Base-by-base conservation (phyloP, 2,329 filamentous ascomycete genomes). In the Monosporascus ibericus region DNA sequence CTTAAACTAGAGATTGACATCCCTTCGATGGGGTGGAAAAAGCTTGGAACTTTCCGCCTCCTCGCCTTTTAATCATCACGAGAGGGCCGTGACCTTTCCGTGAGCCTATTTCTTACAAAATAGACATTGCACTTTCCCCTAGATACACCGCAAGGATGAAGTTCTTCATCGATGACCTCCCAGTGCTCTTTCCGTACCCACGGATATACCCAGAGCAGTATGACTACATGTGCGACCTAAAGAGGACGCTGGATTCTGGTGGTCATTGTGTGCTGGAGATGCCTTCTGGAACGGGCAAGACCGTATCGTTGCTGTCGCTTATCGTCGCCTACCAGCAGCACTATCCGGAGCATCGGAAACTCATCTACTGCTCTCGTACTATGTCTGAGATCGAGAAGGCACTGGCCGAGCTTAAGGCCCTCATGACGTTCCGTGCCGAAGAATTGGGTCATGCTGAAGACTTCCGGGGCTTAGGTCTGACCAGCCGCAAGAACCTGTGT, bases 301-400 rank as follows among this genome's bases (percentile, higher is more conserved):
- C 94, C 0, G 89, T 99, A 25, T 96, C 94, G 9, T 78, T 99
- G 5, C 77, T 99, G 44, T 96, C 94, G 0, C 81, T 99, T 61
- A 99, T 99, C 65, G 85, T 99, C 53, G 92, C 94, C 42, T 99
- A 99, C 65, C 95, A 99, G 71, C 89, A 94, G 68, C 86, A 92
- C 68, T 92, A 92, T 64, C 90, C 92, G 3, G 90, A 96, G 67
- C 90, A 94, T 63, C 81, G 95, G 52, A 99, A 99, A 72, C 84
- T 99, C 49, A 96, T 99, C 52, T 99, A 99, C 72, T 99, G 94
- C 76, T 99, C 94, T 58, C 91, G 94, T 85, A 99, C 94, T 52
- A 99, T 99, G 92, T 99, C 94, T 38, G 94, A 99, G 74, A 99
- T 99, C 65, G 94, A 99, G 69, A 99, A 99, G 73, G 94, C 95